These are phyloP conservation scores for Lachnellula cervina DNA, from an alignment of 2,329 filamentous ascomycete genomes.

Conservation along the genomic window DNA sequence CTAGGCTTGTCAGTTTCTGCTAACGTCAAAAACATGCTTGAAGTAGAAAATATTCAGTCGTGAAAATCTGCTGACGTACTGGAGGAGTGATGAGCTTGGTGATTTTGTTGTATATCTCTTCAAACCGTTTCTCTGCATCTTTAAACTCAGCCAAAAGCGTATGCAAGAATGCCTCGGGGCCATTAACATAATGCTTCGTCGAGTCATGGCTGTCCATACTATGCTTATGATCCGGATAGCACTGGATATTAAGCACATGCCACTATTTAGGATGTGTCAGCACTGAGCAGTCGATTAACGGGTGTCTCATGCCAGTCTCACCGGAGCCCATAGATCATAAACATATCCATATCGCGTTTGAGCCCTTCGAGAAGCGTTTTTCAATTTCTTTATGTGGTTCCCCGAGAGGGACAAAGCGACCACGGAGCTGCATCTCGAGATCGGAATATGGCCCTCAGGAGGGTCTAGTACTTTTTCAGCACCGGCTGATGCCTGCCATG, in stretches of 20 bases:
- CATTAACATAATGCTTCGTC: slow-evolving; percentile 52
- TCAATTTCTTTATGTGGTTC: slow-evolving; percentile 43
- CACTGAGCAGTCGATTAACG: background rate
- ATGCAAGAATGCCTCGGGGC: slow-evolving; percentile 56
- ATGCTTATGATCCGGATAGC: slow-evolving; percentile 54
- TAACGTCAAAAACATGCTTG: background rate
- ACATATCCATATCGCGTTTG: slow-evolving; percentile 46
- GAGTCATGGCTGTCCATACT: slow-evolving; percentile 51
- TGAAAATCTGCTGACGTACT: slow-evolving; percentile 26
- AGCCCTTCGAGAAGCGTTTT: slow-evolving; percentile 45
- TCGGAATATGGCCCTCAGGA: slow-evolving; percentile 48
- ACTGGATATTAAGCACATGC: slow-evolving; percentile 55
- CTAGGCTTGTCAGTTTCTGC: slow-evolving; percentile 19
- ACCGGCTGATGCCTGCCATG: slow-evolving; percentile 54
- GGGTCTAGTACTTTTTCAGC: slow-evolving; percentile 33
- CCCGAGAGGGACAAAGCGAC: slow-evolving; percentile 55
- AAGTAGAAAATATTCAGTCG: background rate
- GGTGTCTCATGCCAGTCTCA: background rate
- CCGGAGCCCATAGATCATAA: slow-evolving; percentile 52
- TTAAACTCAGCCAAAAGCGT: slow-evolving; percentile 55
- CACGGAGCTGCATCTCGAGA: slow-evolving; percentile 55
- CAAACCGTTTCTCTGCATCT: slow-evolving; percentile 55
- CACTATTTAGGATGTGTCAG: slow-evolving; percentile 31
- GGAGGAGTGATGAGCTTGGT: slow-evolving; percentile 55
- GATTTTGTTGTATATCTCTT: slow-evolving; percentile 52